phyloP scores from a whole-genome alignment of 768 basidiomycete genomes.

The Lactifluus pinguis region DNA sequence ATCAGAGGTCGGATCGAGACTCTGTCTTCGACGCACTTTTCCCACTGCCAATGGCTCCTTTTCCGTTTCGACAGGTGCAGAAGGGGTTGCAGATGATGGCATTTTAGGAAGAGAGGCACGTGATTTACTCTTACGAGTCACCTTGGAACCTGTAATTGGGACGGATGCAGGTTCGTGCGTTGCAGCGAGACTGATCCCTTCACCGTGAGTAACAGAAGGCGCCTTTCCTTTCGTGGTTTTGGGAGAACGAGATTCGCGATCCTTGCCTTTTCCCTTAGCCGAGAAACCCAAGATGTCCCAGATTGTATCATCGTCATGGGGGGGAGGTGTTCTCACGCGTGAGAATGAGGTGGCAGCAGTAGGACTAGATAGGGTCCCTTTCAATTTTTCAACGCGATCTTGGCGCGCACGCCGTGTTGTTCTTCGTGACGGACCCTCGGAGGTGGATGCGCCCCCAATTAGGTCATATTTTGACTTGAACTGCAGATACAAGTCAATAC shows the following conservation, averaged over 20 bases:
- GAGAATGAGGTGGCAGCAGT: constrained; percentile 17
- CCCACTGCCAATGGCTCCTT: not conserved
- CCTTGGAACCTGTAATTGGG: not conserved
- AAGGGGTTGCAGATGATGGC: not conserved
- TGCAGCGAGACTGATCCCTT: not conserved
- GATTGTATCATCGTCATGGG: constrained; percentile 22
- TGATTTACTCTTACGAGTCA: constrained; percentile 2
- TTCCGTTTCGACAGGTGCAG: constrained; percentile 4
- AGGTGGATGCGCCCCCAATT: constrained; percentile 36
- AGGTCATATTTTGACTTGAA: constrained; percentile 58
- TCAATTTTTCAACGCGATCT: constrained; percentile 42
- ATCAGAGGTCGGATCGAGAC: constrained; percentile 4
- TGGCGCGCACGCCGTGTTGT: constrained; percentile 52
- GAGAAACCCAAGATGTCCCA: constrained; percentile 26
- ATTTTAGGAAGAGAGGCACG: not conserved
- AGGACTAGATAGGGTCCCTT: constrained; percentile 22
- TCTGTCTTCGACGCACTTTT: constrained; percentile 4
- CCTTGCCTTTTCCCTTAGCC: constrained; percentile 28
- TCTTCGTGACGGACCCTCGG: constrained; percentile 40
- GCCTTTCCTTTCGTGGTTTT: constrained; percentile 12
- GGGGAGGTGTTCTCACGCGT: constrained; percentile 7
- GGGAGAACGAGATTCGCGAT: constrained; percentile 10
- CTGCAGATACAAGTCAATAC: constrained; percentile 26
- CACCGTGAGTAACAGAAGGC: not conserved
- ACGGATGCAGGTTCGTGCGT: not conserved